These are phyloP conservation scores for Candida sp. DNA, from an alignment of 1,139 yeast species.

Conservation along the genomic window DNA sequence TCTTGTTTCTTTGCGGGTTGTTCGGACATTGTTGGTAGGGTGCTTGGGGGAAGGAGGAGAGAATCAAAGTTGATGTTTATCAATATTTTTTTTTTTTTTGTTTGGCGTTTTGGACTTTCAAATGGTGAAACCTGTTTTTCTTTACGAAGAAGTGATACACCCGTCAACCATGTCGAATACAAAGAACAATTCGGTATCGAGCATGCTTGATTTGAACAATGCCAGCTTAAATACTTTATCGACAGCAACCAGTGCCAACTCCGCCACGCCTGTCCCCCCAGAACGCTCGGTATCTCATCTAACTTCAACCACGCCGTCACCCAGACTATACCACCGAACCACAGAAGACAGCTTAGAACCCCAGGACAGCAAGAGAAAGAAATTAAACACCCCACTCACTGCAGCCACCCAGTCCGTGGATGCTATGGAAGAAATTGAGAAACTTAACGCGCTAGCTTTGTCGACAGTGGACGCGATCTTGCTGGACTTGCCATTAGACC, in stretches of 20 bases:
- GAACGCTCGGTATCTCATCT: conserved; percentile 6
- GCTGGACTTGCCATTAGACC: conserved; percentile 17
- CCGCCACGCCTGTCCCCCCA: neutral
- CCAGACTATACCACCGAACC: conserved; percentile 1
- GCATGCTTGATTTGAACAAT: conserved; percentile 6
- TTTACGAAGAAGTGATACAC: neutral
- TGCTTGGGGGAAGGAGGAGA: neutral
- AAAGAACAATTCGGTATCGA: neutral
- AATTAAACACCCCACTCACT: conserved; percentile 2
- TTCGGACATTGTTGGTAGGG: neutral
- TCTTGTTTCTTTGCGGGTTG: conserved; percentile 2
- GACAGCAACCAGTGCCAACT: neutral
- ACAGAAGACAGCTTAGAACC: conserved; percentile 2
- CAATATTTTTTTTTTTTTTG: neutral
- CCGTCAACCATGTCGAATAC: neutral
- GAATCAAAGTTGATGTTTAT: neutral
- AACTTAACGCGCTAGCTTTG: conserved; percentile 2
- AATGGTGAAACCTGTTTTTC: neutral
- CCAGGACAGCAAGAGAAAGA: conserved; percentile 7
- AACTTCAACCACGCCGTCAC: conserved; percentile 2
- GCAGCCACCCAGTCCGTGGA: neutral
- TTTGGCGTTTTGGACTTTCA: neutral
- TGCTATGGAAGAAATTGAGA: neutral
- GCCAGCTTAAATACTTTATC: conserved; percentile 2
- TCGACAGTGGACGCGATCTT: conserved; percentile 23